Base-by-base conservation (phyloP, 108 stramenopile species). In the Nitzschia putrida region DNA sequence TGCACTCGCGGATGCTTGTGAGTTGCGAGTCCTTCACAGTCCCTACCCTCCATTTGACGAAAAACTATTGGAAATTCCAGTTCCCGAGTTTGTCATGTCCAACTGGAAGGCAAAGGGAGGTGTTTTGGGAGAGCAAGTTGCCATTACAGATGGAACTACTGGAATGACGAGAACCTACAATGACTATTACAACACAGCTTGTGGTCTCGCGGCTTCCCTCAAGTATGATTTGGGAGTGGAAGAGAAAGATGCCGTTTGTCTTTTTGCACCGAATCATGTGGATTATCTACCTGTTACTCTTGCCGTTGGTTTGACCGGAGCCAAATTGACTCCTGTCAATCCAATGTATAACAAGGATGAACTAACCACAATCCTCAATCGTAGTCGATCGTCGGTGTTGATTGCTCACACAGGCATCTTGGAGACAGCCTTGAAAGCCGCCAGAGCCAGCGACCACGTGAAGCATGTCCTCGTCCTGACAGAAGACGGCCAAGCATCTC, bases 251-350 rank as follows among this genome's bases (percentile, higher is more conserved):
- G 80, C 79, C 11, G 86, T 91, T 13, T 90, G 90, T 22, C 59
- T 93, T 16, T 85, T 88, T 68, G 83, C 88, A 37, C 96, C 93
- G 11, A 96, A 96, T 57, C 93, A 93, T 58, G 85, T 93, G 0
- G 91, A 95, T 68, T 96, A 92, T 74, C 58, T 89, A 14, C 87
- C 96, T 21, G 73, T 87, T 3, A 74, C 82, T 34, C 74, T 93
- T 9, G 90, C 88, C 24, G 87, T 90, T 16, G 84, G 85, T 13
- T 68, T 87, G 53, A 79, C 79, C 25, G 93, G 93, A 16, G 87
- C 88, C 38, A 90, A 88, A 68, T 44, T 93, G 3, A 86, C 86
- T 20, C 88, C 92, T n/a, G 79, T 92, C 68, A 96, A 96, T 74
- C 96, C 96, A 41, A 63, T 93, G 24, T 95, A 86, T 56, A 86